phyloP scores from a whole-genome alignment of 106 monocot species.

The Dendrobium huoshanense region DNA sequence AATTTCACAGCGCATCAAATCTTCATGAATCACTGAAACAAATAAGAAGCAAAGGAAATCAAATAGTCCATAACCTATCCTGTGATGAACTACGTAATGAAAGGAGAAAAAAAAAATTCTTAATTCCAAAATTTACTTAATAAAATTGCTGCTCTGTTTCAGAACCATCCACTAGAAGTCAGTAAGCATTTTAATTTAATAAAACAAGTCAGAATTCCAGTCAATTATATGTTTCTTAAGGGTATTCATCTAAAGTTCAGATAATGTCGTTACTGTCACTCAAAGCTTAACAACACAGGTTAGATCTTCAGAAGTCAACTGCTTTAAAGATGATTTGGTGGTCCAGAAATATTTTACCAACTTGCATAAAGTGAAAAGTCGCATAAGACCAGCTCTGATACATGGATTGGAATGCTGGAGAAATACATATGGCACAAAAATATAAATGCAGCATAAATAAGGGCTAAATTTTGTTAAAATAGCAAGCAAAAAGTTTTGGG shows the following conservation, averaged over 20 bases:
- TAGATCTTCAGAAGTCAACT: background rate
- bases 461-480: too few species aligned
- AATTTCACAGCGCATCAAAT: background rate
- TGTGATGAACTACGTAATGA: background rate
- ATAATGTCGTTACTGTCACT: background rate
- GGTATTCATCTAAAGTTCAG: background rate
- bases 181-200: background rate
- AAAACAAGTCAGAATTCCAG: background rate
- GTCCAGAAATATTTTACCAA: background rate
- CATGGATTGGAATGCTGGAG: background rate
- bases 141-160: background rate
- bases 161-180: background rate
- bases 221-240: background rate
- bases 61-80: background rate
- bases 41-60: background rate
- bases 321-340: background rate
- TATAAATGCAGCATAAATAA: background rate
- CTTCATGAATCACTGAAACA: background rate
- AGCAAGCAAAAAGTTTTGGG: too few species aligned
- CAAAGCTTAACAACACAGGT: background rate
- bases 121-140: background rate
- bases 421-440: background rate
- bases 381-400: background rate
- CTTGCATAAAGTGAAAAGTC: background rate
- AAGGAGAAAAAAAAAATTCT: background rate